Evolutionary conservation across 164 flowering plant species (phyloP), one percentile per base, ranked within the genome.

Genomic region (Macadamia integrifolia): DNA sequence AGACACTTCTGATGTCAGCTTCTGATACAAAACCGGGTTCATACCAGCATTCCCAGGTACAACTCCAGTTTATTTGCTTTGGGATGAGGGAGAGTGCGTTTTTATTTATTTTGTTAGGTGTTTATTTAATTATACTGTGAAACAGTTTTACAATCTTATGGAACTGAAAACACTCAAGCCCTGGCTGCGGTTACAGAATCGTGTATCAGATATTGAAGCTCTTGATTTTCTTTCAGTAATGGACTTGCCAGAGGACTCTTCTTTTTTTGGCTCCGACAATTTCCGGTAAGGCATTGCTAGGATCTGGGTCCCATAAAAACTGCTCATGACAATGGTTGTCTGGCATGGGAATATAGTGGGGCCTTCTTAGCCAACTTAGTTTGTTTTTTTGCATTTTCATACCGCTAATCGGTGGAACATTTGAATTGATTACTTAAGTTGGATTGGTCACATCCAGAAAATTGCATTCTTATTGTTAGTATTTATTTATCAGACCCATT

Each of bases 181-280:
- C 10, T 69, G 94, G 77, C 80, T 95, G 60, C 73, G 65, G 17
- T 68, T 89, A 60, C 71, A 55, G 18, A 78, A 69, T 58, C 9
- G 15, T 65, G 82, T 83, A 23, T 61, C 78, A 52, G 87, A 83
- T 40, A 70, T 89, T 49, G 62, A 62, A 17, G 78, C 93, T 66
- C 80, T 95, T 49, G 83, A 92, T 75, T 86, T 95, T 72, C 68
- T 86, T 30, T 55, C 0, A 32, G 66, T 92, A 42, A 83, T 88
- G 88, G 84, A 83, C 75, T 70, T 85, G 84, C 84, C 87, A 7
- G 93, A 80, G 55, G 86, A 88, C 66, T 79, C 87, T n/a, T 71
- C 89, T n/a, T 80, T 73, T 72, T 92, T 92, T 78, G 75, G 78
- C 74, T 88, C 97, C 35, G 87, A 92, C 72, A 60, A 56, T 67